Conservation (phyloP, 83 land plant genomes). For the Diphasiastrum complanatum region DNA sequence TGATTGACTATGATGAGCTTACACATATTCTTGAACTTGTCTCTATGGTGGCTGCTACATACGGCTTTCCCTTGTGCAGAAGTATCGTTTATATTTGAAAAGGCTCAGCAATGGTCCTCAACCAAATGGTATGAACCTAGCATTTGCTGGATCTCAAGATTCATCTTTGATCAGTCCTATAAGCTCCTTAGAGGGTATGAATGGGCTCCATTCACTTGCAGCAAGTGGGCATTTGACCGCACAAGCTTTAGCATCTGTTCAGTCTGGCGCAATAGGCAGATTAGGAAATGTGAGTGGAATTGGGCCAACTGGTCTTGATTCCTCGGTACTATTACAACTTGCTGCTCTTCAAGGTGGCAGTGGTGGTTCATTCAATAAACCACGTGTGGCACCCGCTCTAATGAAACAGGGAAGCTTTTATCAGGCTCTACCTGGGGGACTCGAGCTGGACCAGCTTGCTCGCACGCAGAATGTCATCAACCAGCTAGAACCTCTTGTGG, state of each 20-base stretch:
- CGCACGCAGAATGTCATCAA: too few species aligned
- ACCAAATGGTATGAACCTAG: not conserved
- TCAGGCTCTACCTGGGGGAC: not conserved
- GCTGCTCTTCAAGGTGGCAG: slow-evolving; percentile 1
- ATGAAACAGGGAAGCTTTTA: not conserved
- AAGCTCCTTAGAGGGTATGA: not conserved
- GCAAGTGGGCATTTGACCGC: slow-evolving; percentile 17
- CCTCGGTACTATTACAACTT: not conserved
- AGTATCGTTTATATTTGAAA: slow-evolving; percentile 12
- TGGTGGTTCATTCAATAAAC: not conserved
- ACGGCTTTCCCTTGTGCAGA: not conserved
- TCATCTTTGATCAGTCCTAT: not conserved
- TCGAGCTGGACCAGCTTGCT: not conserved
- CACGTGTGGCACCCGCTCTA: not conserved
- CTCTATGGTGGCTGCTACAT: not conserved
- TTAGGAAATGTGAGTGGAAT: not conserved
- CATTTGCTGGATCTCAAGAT: not conserved
- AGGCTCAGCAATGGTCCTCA: not conserved
- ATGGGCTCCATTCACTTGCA: not conserved
- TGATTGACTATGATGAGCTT: not conserved
- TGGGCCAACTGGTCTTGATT: not conserved
- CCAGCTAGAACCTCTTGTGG: too few species aligned
- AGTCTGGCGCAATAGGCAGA: slow-evolving; percentile 1
- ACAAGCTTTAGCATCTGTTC: slow-evolving; percentile 6
- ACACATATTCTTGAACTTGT: not conserved